A percentile compares a stretch with the other conserved stretches of the same genome.
Conservation (phyloP, 306 rosid species). For the Calophaca sinica region DNA sequence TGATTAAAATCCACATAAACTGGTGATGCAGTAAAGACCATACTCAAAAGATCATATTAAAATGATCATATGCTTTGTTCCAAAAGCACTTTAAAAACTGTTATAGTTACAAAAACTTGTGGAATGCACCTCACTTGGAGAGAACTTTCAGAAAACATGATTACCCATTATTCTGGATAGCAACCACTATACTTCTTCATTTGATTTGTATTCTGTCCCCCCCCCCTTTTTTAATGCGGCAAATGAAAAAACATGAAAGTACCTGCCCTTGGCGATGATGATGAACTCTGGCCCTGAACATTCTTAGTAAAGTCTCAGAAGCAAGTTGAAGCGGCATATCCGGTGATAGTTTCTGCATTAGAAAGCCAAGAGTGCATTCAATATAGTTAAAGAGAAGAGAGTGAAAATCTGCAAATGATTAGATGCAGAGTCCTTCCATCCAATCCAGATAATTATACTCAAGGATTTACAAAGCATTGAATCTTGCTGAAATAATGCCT, state of each 20-base stretch:
- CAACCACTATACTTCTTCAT: slow-evolving; percentile 4
- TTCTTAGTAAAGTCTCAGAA: slow-evolving; percentile 87
- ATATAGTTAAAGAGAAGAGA: slow-evolving; percentile 1
- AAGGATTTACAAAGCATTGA: slow-evolving; percentile 1
- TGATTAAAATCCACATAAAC: slow-evolving; percentile 30
- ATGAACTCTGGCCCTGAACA: slow-evolving; percentile 94
- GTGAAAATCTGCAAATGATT: slow-evolving; percentile 29
- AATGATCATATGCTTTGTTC: slow-evolving; percentile 3
- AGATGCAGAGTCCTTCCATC: slow-evolving; percentile 33
- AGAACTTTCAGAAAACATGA: slow-evolving; percentile 11
- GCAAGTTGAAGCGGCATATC: slow-evolving; percentile 99
- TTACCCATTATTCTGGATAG: slow-evolving; percentile 35
- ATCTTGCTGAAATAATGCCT: slow-evolving; percentile 1
- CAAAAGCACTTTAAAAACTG: neutral
- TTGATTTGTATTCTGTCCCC: neutral
- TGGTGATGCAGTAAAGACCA: neutral
- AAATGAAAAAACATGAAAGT: slow-evolving; percentile 21
- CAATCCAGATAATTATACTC: slow-evolving; percentile 32
- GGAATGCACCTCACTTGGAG: slow-evolving; percentile 29
- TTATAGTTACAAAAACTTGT: slow-evolving; percentile 1
- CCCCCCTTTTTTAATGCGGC: no score
- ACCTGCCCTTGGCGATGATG: slow-evolving; percentile 96
- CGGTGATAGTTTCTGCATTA: slow-evolving; percentile 81
- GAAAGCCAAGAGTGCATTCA: slow-evolving; percentile 27
- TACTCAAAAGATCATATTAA: slow-evolving; percentile 19